Conservation (phyloP, 257 asterid genomes). For the Oldenlandia corymbosa region DNA sequence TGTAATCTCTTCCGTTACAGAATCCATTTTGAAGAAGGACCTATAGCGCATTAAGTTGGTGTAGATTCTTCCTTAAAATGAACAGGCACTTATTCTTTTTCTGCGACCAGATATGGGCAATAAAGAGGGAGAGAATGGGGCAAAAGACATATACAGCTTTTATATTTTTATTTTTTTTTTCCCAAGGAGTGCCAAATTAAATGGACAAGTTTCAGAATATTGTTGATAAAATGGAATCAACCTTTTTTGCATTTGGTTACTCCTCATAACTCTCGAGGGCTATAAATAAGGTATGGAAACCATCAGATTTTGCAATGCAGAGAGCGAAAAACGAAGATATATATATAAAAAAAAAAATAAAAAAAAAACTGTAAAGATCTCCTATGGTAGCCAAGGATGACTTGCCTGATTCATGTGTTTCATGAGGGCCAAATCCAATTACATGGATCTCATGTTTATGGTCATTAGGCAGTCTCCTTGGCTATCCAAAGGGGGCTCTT, state of each 20-base stretch:
- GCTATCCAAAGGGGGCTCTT: slow-evolving; percentile 38
- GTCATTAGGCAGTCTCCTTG: slow-evolving; percentile 45
- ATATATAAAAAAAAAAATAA: no score
- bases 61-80: slow-evolving; percentile 1
- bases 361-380: slow-evolving; percentile 35
- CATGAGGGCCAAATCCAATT: background rate
- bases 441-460: background rate
- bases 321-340: background rate
- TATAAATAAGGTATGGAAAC: slow-evolving; percentile 5
- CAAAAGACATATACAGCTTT: background rate
- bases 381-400: slow-evolving; percentile 75
- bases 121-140: background rate
- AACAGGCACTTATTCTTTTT: slow-evolving; percentile 4
- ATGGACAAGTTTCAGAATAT: background rate
- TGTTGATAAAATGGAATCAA: background rate
- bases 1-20: no score
- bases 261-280: background rate
- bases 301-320: background rate
- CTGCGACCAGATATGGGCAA: background rate
- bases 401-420: slow-evolving; percentile 35
- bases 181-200: background rate
- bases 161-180: background rate
- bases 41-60: background rate
- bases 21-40: background rate
- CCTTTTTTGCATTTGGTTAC: background rate